phyloP scores from a whole-genome alignment of 2,329 filamentous ascomycete species.

The Claviceps africana region DNA sequence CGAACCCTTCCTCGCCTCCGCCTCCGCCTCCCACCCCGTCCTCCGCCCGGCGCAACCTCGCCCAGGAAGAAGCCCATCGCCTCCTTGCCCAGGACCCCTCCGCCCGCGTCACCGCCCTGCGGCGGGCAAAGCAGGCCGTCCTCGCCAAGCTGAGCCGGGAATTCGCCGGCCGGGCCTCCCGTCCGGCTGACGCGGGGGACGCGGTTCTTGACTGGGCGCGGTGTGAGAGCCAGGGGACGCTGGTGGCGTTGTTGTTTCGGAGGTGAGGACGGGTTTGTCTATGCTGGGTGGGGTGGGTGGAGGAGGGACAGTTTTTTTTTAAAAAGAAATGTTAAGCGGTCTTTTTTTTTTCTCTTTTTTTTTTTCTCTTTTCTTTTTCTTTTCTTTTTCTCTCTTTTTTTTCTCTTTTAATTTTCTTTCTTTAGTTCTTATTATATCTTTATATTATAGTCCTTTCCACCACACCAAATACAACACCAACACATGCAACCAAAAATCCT shows the following conservation, averaged over 20 bases:
- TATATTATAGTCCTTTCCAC: too few species aligned
- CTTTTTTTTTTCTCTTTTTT: too few species aligned
- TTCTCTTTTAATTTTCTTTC: too few species aligned
- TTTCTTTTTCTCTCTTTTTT: too few species aligned
- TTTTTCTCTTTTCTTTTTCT: too few species aligned
- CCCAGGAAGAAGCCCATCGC: conserved; percentile 41
- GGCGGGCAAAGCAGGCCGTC: conserved; percentile 46
- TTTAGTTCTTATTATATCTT: too few species aligned
- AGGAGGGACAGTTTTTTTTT: too few species aligned
- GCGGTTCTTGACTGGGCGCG: conserved; percentile 27
- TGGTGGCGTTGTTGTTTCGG: conserved; percentile 48
- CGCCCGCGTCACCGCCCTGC: conserved; percentile 39
- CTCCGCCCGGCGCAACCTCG: conserved; percentile 44
- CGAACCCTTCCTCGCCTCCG: conserved; percentile 33
- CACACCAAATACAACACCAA: too few species aligned
- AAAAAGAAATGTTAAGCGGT: too few species aligned
- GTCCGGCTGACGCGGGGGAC: conserved; percentile 17
- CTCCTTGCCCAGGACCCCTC: conserved; percentile 43
- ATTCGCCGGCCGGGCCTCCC: conserved; percentile 23
- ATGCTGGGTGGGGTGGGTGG: too few species aligned
- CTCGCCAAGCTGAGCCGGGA: conserved; percentile 43
- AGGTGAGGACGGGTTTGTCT: conserved; percentile 11
- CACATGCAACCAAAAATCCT: too few species aligned
- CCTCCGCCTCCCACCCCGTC: conserved; percentile 33
- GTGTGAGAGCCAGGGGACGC: conserved; percentile 36